Evolutionary conservation across 306 rosid genomes (phyloP).

Genomic region (Prunus davidiana): DNA sequence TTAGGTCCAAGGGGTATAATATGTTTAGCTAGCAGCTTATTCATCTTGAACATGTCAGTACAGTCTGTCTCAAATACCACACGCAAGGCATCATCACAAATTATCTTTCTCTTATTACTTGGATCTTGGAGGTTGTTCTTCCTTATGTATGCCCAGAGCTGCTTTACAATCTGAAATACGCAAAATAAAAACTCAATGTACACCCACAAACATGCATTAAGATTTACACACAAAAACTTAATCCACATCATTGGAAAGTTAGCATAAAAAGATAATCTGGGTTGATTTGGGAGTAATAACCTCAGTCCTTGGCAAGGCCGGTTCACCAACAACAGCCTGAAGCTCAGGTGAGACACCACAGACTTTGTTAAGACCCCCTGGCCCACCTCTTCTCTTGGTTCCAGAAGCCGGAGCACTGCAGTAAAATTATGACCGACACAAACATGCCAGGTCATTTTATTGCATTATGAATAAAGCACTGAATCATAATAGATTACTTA

Average conservation of each 20-base stretch:
- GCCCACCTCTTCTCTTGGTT: conserved; percentile 68
- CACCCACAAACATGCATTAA: neutral
- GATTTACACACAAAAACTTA: neutral
- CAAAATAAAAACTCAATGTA: conserved; percentile 2
- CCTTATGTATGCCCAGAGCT: conserved; percentile 93
- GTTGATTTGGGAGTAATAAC: conserved; percentile 24
- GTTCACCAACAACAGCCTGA: conserved; percentile 69
- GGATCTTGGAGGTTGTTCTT: conserved; percentile 92
- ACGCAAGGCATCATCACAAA: conserved; percentile 76
- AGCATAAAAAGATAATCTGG: neutral
- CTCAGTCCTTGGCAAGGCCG: conserved; percentile 79
- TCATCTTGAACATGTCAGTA: conserved; percentile 94
- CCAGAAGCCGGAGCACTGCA: conserved; percentile 45
- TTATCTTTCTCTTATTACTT: conserved; percentile 80
- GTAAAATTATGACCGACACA: conserved; percentile 5
- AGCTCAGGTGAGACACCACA: conserved; percentile 79
- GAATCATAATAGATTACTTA: neutral
- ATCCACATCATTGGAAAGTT: neutral
- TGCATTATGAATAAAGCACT: neutral
- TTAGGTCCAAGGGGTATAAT: conserved; percentile 67
- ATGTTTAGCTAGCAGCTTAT: conserved; percentile 78
- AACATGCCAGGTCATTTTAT: conserved; percentile 9
- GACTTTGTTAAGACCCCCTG: conserved; percentile 75
- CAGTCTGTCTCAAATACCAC: conserved; percentile 82
- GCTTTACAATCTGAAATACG: conserved; percentile 70